phyloP scores from a whole-genome alignment of 2,329 filamentous ascomycete genomes.

The Exophiala oligosperma region DNA sequence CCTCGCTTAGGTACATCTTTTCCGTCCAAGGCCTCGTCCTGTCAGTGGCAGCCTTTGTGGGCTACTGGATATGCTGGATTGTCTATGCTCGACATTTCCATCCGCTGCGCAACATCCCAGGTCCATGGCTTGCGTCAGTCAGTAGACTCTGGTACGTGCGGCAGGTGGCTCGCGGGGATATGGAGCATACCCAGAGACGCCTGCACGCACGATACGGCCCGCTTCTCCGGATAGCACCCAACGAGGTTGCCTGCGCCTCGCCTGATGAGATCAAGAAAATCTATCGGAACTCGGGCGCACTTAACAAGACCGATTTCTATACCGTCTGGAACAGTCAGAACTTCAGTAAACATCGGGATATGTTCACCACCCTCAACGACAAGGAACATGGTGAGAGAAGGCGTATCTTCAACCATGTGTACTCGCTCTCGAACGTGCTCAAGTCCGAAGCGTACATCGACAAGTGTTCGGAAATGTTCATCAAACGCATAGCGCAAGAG shows the following conservation, averaged over 20 bases:
- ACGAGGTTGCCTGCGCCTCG: conserved; percentile 33
- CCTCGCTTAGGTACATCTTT: not conserved
- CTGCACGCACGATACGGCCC: conserved; percentile 22
- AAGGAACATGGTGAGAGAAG: conserved; percentile 31
- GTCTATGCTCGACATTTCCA: conserved; percentile 31
- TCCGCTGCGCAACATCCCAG: conserved; percentile 32
- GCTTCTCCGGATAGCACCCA: conserved; percentile 42
- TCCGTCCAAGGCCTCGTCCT: not conserved
- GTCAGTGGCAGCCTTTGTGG: conserved; percentile 6
- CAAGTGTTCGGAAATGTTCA: conserved; percentile 27
- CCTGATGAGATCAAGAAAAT: conserved; percentile 31
- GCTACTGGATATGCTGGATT: conserved; percentile 29
- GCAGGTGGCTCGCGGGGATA: conserved; percentile 27
- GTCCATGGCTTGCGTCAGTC: conserved; percentile 33
- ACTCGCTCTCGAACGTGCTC: conserved; percentile 36
- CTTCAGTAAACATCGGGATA: conserved; percentile 30
- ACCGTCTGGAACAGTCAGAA: conserved; percentile 25
- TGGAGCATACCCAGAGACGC: conserved; percentile 28
- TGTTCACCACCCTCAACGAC: conserved; percentile 30
- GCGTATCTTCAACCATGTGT: conserved; percentile 31
- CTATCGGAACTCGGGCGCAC: conserved; percentile 25
- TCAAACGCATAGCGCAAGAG: conserved; percentile 25
- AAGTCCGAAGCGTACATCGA: conserved; percentile 34
- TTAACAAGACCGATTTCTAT: conserved; percentile 34
- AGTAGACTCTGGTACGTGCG: conserved; percentile 31